Percentiles rank a stretch among this genome's conserved stretches.
Conservation (phyloP, 225 moss, liverwort and hornwort species). For the Sphagnum contortum region DNA sequence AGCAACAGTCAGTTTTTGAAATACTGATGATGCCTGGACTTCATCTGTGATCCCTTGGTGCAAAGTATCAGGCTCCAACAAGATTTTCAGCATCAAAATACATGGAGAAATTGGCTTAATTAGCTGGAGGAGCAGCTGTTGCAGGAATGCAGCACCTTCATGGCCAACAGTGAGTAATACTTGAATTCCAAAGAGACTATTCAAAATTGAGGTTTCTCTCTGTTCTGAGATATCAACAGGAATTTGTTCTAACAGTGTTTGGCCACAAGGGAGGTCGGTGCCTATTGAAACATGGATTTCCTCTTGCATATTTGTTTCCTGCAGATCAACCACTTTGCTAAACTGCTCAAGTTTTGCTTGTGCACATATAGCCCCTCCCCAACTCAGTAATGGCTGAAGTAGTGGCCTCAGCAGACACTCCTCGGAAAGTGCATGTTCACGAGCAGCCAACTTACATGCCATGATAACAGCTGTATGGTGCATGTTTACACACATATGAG, state of each 20-base stretch:
- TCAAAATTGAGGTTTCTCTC: slow-evolving; percentile 34
- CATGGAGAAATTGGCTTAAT: slow-evolving; percentile 22
- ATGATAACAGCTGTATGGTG: slow-evolving; percentile 64
- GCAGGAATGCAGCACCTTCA: slow-evolving; percentile 38
- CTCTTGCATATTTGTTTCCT: slow-evolving; percentile 1
- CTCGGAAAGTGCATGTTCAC: slow-evolving; percentile 48
- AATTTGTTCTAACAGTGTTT: slow-evolving; percentile 1
- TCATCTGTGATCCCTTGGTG: too few relatives aligned
- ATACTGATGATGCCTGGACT: too few relatives aligned
- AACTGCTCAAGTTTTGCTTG: slow-evolving; percentile 6
- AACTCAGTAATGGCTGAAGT: slow-evolving; percentile 37
- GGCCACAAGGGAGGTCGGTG: neutral
- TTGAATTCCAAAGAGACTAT: slow-evolving; percentile 43
- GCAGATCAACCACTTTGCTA: slow-evolving; percentile 1
- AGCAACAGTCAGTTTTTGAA: slow-evolving; percentile 3
- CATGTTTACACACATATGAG: slow-evolving; percentile 49
- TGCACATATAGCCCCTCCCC: slow-evolving; percentile 23
- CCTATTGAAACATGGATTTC: neutral
- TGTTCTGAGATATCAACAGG: slow-evolving; percentile 6
- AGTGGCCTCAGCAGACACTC: slow-evolving; percentile 43
- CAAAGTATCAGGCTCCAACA: slow-evolving; percentile 15
- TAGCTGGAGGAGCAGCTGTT: slow-evolving; percentile 29
- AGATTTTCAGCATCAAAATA: slow-evolving; percentile 27
- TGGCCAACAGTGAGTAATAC: slow-evolving; percentile 60
- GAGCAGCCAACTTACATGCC: slow-evolving; percentile 62